Evolutionary conservation across 441 rosid species (phyloP), one percentile per base, ranked within the genome.

Genomic region (Metrosideros polymorpha): DNA sequence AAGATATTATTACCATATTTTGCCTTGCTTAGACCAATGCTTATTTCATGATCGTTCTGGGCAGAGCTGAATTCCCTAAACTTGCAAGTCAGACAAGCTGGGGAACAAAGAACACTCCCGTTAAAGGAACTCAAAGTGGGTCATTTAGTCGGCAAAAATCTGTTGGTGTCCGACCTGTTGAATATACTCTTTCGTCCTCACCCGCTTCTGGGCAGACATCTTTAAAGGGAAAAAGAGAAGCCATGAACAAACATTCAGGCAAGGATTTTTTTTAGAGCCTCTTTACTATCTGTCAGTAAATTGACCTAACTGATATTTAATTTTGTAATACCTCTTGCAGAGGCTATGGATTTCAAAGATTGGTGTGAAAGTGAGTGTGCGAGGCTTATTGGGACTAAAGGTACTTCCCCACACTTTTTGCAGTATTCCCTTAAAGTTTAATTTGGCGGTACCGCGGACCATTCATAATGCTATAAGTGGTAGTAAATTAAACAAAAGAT

Each of bases 351-450:
- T 89, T 98, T 98, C 94, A 93, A 94, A 88, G 96, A 95, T 91
- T 98, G 99, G 99, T 98, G 99, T 86, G 93, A 93, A 89, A 91
- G 88, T 51, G 99, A 98, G 91, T 94, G 99, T 90, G 91, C 84
- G 83, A 95, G 98, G 92, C 99, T 98, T 89, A 87, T 95, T 51
- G 99, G 99, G 86, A 90, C 96, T 50, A 95, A 90, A 93, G 99
- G 99, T 96, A 92, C 76, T 39, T 83, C 27, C 47, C 45, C 84
- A 5, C 47, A 71, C 47, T 71, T 71, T 39, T 42, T 71, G 39
- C n/a, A 22, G 47, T 35, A 35, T 22, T 71, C 45, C n/a, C 12
- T 71, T 71, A 10, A 71, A 71, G 47, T 71, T 71, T 71, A 71
- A 71, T 71, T 71, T 39, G 47, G 79, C 22, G n/a, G 24, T 39